Evolutionary conservation across 2,329 filamentous ascomycete genomes (phyloP).

Genomic region (Lachnellula cervina): DNA sequence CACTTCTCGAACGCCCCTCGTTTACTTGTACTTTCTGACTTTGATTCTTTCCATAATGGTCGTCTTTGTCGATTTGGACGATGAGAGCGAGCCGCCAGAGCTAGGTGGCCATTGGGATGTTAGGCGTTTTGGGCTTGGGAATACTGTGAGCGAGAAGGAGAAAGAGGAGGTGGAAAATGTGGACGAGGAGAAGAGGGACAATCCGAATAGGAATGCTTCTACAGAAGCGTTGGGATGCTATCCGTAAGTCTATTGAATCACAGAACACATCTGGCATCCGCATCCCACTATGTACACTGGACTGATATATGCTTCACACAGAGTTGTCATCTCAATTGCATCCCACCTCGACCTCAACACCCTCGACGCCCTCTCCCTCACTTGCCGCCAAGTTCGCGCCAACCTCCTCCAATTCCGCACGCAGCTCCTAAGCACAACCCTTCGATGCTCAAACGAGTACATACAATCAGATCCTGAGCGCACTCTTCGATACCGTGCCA

Average conservation of each 20-base stretch:
- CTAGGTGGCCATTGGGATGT: conserved; percentile 10
- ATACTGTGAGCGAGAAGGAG: conserved; percentile 1
- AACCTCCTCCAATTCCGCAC: conserved; percentile 74
- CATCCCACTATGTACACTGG: conserved; percentile 2
- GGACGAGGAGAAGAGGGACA: conserved; percentile 14
- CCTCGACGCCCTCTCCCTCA: conserved; percentile 75
- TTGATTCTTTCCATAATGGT: conserved; percentile 22
- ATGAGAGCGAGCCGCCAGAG: conserved; percentile 29
- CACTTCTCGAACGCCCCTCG: conserved; percentile 13
- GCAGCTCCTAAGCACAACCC: conserved; percentile 66
- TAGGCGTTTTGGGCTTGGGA: conserved; percentile 12
- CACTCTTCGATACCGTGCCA: conserved; percentile 52
- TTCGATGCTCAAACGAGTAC: conserved; percentile 74
- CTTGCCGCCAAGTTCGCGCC: conserved; percentile 73
- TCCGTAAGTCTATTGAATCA: conserved; percentile 50
- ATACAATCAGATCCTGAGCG: conserved; percentile 50
- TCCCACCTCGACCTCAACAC: conserved; percentile 80
- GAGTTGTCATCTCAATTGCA: conserved; percentile 71
- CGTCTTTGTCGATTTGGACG: conserved; percentile 31
- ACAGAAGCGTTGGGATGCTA: conserved; percentile 62
- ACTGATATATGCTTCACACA: conserved; percentile 36
- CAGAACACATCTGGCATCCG: neutral
- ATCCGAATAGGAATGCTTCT: conserved; percentile 53
- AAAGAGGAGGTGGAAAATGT: neutral
- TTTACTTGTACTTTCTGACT: conserved; percentile 11